Evolutionary conservation across 2,329 filamentous ascomycete species (phyloP), one percentile per base, ranked within the genome.

Genomic region (Colletotrichum filicis): DNA sequence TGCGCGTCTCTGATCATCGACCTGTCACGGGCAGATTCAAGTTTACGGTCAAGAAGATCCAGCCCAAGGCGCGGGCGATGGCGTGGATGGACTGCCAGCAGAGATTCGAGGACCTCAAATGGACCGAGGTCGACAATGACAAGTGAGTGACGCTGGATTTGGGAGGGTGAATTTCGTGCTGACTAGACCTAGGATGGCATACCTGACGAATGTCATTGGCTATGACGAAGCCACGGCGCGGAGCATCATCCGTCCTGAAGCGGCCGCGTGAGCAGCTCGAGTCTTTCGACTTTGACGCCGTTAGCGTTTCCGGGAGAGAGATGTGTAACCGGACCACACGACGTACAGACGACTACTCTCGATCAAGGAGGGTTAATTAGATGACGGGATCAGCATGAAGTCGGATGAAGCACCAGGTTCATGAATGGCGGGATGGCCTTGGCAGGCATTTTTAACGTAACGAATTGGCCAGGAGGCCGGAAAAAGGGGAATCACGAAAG

Each of bases 1-100:
- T 98, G 42, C 89, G 92, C 73, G 94, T 96, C 5, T 97, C 94
- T 37, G 97, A 99, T 80, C 97, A 99, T 83, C 89, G 97, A 75
- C 97, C 97, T 11, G 97, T 99, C 35, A 97, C 93, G 74, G 97
- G 94, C 1, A 87, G 87, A 46, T 98, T 99, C 84, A 91, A 90
- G 79, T 89, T 98, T 66, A 91, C 93, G 65, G 89, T 98, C 73
- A 99, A 98, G 86, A 94, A 90, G 22, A 92, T 98, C 42, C 89
- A 92, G 74, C 87, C 90, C 6, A 89, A 90, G 77, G 88, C 90
- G 79, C 89, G 94, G 74, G 90, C 89, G 1, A 82, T 85, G 32
- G 89, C 90, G 19, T 94, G 92, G 92, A 92, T 94, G 78, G 88
- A 91, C 77, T 94, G 93, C 79, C 91, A 94, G 81, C 87, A 92